Conservation (phyloP, 2,329 filamentous ascomycete species). For the Colletotrichum liriopes region DNA sequence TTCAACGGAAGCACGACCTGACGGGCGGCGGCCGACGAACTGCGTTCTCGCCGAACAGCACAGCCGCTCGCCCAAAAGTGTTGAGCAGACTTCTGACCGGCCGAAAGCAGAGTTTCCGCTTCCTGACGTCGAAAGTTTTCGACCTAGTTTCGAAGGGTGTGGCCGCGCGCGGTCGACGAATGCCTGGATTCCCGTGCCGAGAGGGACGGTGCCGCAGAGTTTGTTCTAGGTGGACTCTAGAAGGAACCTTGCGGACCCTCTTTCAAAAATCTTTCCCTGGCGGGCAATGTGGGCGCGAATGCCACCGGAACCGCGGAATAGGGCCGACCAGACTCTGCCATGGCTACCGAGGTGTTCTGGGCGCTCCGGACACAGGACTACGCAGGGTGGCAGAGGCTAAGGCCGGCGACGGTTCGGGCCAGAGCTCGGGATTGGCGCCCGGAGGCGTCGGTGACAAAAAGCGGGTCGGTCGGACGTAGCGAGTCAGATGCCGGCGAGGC, state of each 20-base stretch:
- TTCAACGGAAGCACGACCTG: not conserved
- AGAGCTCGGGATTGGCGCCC: slow-evolving; percentile 30
- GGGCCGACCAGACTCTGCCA: slow-evolving; percentile 33
- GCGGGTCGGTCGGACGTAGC: slow-evolving; percentile 10
- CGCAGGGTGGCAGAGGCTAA: not conserved
- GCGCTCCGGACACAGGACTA: slow-evolving; percentile 16
- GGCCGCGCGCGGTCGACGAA: slow-evolving; percentile 13
- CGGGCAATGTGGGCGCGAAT: not conserved
- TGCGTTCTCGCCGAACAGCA: not conserved
- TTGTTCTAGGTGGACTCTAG: slow-evolving; percentile 31
- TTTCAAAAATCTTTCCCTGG: slow-evolving; percentile 6
- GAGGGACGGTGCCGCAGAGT: not conserved
- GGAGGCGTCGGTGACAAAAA: slow-evolving; percentile 33
- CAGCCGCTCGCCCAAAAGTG: not conserved
- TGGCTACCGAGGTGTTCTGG: slow-evolving; percentile 24
- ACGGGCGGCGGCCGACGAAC: slow-evolving; percentile 5
- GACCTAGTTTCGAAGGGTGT: slow-evolving; percentile 13
- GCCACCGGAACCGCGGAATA: slow-evolving; percentile 27
- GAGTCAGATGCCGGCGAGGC: slow-evolving; percentile 31
- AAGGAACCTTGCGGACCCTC: slow-evolving; percentile 23
- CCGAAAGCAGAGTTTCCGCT: not conserved
- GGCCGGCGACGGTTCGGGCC: slow-evolving; percentile 33
- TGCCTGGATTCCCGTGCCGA: not conserved
- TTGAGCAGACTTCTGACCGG: not conserved
- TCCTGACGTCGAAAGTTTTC: not conserved